Base-by-base conservation (phyloP, 352 stramenopile genomes). In the Phytophthora hibernalis region DNA sequence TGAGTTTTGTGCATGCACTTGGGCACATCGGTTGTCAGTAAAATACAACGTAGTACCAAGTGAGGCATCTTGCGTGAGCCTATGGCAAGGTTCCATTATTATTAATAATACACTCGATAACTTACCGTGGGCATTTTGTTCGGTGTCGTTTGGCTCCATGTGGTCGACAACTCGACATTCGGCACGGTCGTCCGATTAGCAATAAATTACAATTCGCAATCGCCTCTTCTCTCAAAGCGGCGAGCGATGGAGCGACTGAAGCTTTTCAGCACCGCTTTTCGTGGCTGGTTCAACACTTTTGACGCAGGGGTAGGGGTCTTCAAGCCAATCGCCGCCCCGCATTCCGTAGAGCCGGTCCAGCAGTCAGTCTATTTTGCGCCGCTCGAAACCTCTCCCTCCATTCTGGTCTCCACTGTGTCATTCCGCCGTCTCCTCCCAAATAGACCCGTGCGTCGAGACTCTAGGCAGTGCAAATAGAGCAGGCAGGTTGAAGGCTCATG, bases 321-420 rank as follows among this genome's bases (percentile, higher is more conserved):
- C 10, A 0, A 47, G 40, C 48, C 58, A 66, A 66, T 60, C 26
- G 18, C 38, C 16, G 48, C 37, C 1, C 11, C n/a, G 31, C 18
- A 18, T 47, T 52, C 42, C 53, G 48, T 49, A 52, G 49, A 58
- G 58, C 58, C 30, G 51, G 48, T 61, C 43, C 13, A 33, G 7
- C 26, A 31, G 26, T 31, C 26, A 31, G 55, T 71, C 63, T 67
- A 67, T 71, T 71, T 57, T 70, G 54, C 43, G 48, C 51, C 48
- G n/a, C n/a, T n/a, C n/a, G 54, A 44, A 22, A 15, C 28, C 47
- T 51, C 55, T 67, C 49, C 40, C 61, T n/a, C 62, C 54, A 28
- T n/a, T 57, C 52, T 56, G 43, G 45, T 53, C 45, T 56, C n/a
- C n/a, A n/a, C n/a, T n/a, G n/a, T n/a, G 40, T 44, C 50, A 61